Percentiles rank a stretch among this genome's conserved stretches.
Conservation (phyloP, 108 stramenopile species). For the Skeletonema costatum region DNA sequence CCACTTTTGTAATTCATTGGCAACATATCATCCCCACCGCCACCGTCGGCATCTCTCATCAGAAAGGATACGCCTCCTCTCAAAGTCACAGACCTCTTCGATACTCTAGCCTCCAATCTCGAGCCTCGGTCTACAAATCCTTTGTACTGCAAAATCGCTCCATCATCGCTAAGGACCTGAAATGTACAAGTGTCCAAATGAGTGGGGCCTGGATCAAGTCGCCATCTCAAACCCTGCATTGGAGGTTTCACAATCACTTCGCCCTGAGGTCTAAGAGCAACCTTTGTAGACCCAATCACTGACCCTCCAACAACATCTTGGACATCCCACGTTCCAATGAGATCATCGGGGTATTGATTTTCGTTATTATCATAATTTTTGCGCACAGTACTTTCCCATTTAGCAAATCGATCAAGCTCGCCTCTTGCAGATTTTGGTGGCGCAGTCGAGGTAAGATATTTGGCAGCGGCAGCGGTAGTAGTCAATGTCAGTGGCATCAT, state of each 20-base stretch:
- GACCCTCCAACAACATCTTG: conserved; percentile 80
- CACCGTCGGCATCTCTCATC: conserved; percentile 71
- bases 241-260: conserved; percentile 67
- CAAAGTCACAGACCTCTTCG: conserved; percentile 72
- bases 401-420: conserved; percentile 79
- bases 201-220: conserved; percentile 88
- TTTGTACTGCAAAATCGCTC: conserved; percentile 80
- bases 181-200: conserved; percentile 91
- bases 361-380: conserved; percentile 31
- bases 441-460: conserved; percentile 28
- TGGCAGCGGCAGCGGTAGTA: conserved; percentile 48
- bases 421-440: conserved; percentile 73
- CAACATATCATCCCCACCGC: conserved; percentile 72
- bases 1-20: conserved; percentile 81
- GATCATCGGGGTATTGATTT: conserved; percentile 78
- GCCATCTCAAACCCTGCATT: conserved; percentile 83
- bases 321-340: conserved; percentile 83
- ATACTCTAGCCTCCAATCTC: conserved; percentile 81
- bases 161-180: conserved; percentile 77
- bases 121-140: conserved; percentile 89
- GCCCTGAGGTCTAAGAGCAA: conserved; percentile 64
- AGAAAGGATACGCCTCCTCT: conserved; percentile 78
- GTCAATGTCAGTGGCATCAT: conserved; percentile 42
- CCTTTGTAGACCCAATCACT: conserved; percentile 69
- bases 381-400: conserved; percentile 83